Evolutionary conservation across 176 grass and related monocot species (phyloP), one percentile per base, ranked within the genome.

Genomic region (Phoenix roebelenii): DNA sequence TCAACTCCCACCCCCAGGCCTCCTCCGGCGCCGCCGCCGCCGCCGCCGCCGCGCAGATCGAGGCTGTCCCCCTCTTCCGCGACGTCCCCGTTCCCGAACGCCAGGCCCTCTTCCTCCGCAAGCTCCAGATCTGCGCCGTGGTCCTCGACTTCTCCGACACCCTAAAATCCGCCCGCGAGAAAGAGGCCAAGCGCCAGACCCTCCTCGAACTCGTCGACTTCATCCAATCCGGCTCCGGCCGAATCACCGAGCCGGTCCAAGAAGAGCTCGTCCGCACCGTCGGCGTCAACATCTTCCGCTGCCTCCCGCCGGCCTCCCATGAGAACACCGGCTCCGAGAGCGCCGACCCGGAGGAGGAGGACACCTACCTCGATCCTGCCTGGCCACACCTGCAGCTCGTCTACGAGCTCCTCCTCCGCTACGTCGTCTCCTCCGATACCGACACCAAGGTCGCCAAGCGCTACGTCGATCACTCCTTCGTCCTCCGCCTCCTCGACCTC

Each of bases 381-480:
- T 65, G 63, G 63, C 16, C 49, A 1, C 63, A 65, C 63, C 63
- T 65, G 15, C 63, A 65, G 63, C 49, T 65, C 22, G 49, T 65
- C 63, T 65, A 65, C 23, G 63, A 65, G 16, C 63, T 65, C 16
- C 63, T 65, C 49, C 49, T 52, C n/a, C 63, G 63, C 63, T 65
- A 65, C 23, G n/a, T 65, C 5, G 49, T 65, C 5, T 65, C 63
- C 35, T 65, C 63, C 14, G 63, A 65, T 16, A 65, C 63, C 22
- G 63, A 65, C 49, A 65, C 63, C n/a, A 65, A 65, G 49, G 49
- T 65, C 23, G 63, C 49, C 63, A 65, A 65, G 22, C 63, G 63
- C 23, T 65, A 65, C 63, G 25, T 65, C 48, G 63, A 65, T 49
- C 63, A 65, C 49, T 65, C 63, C 22, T 65, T 65, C 20, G 63